A percentile compares a stretch with the other conserved stretches of the same genome.
Conservation (phyloP, 83 land plant genomes). For the Larix sibirica region DNA sequence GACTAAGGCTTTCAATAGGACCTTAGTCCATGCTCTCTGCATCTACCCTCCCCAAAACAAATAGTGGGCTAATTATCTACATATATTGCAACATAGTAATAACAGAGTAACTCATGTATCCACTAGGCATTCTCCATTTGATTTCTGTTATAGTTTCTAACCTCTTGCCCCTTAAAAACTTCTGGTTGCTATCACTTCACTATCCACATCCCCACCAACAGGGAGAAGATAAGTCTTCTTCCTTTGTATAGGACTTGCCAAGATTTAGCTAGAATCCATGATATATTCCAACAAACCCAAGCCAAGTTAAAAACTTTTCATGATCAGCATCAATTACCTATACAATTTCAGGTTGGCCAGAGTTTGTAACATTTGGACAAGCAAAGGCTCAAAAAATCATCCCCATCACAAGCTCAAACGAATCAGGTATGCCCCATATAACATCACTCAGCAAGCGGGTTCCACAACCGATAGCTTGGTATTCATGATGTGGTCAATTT, state of each 20-base stretch:
- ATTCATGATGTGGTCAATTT: too few relatives aligned
- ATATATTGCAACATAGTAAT: neutral
- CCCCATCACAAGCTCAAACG: neutral
- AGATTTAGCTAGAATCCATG: neutral
- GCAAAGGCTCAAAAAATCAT: neutral
- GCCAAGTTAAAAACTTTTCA: neutral
- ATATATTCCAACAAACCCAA: neutral
- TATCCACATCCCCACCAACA: neutral
- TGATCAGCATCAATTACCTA: too few relatives aligned
- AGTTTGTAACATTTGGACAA: neutral
- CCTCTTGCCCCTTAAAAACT: neutral
- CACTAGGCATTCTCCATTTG: neutral
- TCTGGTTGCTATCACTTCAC: neutral
- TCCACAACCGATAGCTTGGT: too few relatives aligned
- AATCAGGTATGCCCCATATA: neutral
- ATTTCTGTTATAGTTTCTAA: neutral
- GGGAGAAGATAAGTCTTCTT: neutral
- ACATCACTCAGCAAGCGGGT: neutral
- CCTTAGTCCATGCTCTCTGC: neutral
- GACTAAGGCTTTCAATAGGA: neutral
- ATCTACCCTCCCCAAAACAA: neutral
- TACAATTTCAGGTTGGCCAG: too few relatives aligned
- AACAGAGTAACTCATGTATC: neutral
- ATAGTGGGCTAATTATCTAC: neutral
- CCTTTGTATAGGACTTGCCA: neutral